Evolutionary conservation across 495 filamentous ascomycete genomes (phyloP).

Genomic region (Hyaloscypha variabilis): DNA sequence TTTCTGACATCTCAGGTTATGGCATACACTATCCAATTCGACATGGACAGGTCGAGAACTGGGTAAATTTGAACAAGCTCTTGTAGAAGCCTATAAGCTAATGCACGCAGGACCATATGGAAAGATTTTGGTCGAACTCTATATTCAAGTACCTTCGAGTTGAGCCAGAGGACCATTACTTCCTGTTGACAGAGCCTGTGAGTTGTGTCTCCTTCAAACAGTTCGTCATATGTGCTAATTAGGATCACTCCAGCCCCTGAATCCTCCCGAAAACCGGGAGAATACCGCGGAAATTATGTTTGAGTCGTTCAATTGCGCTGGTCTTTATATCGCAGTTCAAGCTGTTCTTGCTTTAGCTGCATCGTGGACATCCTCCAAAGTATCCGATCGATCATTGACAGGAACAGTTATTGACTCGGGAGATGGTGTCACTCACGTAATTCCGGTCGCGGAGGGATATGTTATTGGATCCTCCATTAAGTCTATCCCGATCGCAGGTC

Average conservation of each 20-base stretch:
- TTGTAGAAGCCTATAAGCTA: constrained; percentile 18
- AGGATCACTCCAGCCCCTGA: constrained; percentile 68
- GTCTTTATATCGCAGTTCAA: constrained; percentile 98
- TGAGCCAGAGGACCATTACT: constrained; percentile 97
- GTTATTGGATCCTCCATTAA: constrained; percentile 99
- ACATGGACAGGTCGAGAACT: constrained; percentile 98
- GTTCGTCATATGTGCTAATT: constrained; percentile 6
- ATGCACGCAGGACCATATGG: constrained; percentile 83
- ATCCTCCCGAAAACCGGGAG: constrained; percentile 97
- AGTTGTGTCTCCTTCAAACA: constrained; percentile 29
- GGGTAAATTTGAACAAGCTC: constrained; percentile 54
- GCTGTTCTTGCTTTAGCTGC: constrained; percentile 95
- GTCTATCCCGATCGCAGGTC: constrained; percentile 94
- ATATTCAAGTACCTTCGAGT: constrained; percentile 99
- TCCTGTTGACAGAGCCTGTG: constrained; percentile 96
- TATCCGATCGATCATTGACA: constrained; percentile 93
- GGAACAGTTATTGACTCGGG: constrained; percentile 98
- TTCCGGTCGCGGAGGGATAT: constrained; percentile 97
- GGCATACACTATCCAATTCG: constrained; percentile 96
- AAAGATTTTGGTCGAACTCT: constrained; percentile 98
- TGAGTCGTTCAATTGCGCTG: constrained; percentile 98
- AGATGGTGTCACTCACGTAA: constrained; percentile 98
- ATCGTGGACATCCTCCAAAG: constrained; percentile 98
- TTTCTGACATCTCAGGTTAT: constrained; percentile 64
- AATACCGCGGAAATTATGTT: constrained; percentile 99